phyloP scores from a whole-genome alignment of 2,329 filamentous ascomycete genomes.

The Botrytis galanthina region DNA sequence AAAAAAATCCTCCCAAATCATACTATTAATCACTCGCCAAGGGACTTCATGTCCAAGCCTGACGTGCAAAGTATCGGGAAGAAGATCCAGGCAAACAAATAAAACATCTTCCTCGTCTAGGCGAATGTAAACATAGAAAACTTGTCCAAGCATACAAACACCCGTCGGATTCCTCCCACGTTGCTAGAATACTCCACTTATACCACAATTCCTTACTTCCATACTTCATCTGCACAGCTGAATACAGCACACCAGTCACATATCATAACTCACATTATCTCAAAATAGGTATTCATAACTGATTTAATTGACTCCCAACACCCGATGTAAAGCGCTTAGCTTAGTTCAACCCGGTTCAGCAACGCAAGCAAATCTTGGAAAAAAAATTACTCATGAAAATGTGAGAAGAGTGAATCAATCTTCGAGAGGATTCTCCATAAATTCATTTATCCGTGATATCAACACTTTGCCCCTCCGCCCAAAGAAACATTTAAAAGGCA shows the following conservation, averaged over 20 bases:
- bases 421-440: neutral
- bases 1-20: neutral
- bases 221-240: neutral
- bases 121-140: neutral
- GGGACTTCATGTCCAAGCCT: neutral
- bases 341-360: neutral
- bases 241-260: neutral
- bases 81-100: neutral
- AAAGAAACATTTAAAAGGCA: neutral
- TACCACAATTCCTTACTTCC: neutral
- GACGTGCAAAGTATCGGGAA: neutral
- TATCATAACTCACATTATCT: neutral
- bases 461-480: neutral
- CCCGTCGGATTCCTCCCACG: neutral
- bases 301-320: slow-evolving; percentile 7
- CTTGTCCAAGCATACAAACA: neutral
- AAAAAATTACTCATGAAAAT: neutral
- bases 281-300: neutral
- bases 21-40: neutral
- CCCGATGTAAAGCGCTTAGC: slow-evolving; percentile 7
- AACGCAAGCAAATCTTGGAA: neutral
- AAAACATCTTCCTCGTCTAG: neutral
- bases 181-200: neutral
- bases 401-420: neutral
- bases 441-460: slow-evolving; percentile 5